Evolutionary conservation across 306 rosid species (phyloP).

Genomic region (Ormosia emarginata): DNA sequence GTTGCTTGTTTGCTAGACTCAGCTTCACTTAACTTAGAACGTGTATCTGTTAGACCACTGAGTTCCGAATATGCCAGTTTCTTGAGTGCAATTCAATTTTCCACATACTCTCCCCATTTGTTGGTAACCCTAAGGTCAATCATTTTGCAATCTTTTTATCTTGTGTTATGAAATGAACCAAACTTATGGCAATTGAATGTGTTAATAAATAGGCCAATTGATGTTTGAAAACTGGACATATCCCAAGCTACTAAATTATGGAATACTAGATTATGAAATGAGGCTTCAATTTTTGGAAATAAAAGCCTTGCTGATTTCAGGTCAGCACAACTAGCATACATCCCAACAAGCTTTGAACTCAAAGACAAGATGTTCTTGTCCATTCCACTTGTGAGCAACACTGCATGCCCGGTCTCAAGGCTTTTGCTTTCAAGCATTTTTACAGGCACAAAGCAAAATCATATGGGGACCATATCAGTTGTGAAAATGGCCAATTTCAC

Average conservation of each 20-base stretch:
- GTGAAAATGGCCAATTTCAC: constrained; percentile 15
- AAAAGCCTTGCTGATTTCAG: constrained; percentile 37
- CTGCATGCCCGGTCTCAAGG: constrained; percentile 57
- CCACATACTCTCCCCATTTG: not conserved
- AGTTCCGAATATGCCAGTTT: not conserved
- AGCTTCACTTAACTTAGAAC: not conserved
- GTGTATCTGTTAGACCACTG: not conserved
- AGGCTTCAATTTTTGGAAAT: constrained; percentile 24
- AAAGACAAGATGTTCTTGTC: constrained; percentile 43
- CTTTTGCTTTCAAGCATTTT: constrained; percentile 57
- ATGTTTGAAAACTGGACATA: not conserved
- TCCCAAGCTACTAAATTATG: not conserved
- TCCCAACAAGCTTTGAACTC: constrained; percentile 59
- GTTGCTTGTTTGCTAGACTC: not conserved
- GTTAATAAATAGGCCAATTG: not conserved
- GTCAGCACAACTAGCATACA: constrained; percentile 60
- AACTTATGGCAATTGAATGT: not conserved
- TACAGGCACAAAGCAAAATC: constrained; percentile 44
- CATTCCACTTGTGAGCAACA: constrained; percentile 42
- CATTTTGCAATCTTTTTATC: not conserved
- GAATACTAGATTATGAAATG: not conserved
- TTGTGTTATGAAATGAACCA: not conserved
- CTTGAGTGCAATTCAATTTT: not conserved
- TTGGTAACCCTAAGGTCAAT: not conserved
- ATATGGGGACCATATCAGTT: constrained; percentile 27